Evolutionary conservation across 2,329 filamentous ascomycete genomes (phyloP).

Genomic region (Macrophomina tecta): DNA sequence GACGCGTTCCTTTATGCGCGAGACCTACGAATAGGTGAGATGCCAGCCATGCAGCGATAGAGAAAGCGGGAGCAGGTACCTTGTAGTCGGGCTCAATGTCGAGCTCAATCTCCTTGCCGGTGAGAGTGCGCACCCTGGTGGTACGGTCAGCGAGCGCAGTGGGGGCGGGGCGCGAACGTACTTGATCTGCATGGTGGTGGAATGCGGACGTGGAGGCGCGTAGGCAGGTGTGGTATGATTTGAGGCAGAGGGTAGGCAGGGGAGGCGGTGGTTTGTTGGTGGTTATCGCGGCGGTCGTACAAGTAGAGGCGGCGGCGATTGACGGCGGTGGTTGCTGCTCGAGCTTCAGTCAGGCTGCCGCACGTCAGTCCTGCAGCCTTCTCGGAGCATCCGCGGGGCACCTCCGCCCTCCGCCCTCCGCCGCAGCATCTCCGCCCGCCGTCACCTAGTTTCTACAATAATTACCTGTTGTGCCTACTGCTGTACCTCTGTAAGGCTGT

Average conservation of each 20-base stretch:
- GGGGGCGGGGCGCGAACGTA: slow-evolving; percentile 30
- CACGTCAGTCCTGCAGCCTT: background rate
- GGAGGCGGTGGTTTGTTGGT: background rate
- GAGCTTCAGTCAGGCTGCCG: slow-evolving; percentile 16
- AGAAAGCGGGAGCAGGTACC: slow-evolving; percentile 54
- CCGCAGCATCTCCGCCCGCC: background rate
- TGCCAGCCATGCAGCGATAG: background rate
- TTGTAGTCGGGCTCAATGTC: slow-evolving; percentile 95
- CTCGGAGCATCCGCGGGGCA: background rate
- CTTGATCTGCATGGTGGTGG: slow-evolving; percentile 40
- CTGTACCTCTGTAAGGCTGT: background rate
- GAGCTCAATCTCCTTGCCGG: slow-evolving; percentile 98
- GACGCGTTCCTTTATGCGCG: slow-evolving; percentile 97
- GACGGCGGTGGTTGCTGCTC: background rate
- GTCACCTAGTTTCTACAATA: background rate
- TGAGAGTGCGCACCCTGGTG: slow-evolving; percentile 89
- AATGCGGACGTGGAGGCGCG: background rate
- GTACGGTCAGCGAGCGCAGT: slow-evolving; percentile 25
- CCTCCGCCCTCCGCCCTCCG: background rate
- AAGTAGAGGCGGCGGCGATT: background rate
- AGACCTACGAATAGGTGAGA: slow-evolving; percentile 64
- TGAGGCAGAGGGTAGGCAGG: background rate
- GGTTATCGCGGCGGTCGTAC: background rate
- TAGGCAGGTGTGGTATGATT: background rate
- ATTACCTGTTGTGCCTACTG: background rate